phyloP scores from a whole-genome alignment of 2,329 filamentous ascomycete species.

The Apiospora kogelbergensis region DNA sequence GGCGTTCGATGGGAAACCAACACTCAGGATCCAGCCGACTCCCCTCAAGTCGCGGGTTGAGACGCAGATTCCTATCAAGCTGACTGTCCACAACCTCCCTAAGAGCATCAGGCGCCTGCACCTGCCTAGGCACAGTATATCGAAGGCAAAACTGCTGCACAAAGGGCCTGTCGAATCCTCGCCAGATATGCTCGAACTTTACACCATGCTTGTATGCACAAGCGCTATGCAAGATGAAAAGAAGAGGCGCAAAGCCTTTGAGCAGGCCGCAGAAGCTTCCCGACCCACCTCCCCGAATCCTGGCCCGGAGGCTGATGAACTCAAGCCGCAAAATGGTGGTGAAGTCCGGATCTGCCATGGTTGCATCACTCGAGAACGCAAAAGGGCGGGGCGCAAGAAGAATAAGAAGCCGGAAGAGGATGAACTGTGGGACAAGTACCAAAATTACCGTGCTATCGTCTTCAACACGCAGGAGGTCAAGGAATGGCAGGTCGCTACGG shows the following conservation, averaged over 20 bases:
- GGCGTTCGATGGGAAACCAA: conserved; percentile 28
- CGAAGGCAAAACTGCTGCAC: conserved; percentile 86
- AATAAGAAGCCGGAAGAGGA: conserved; percentile 92
- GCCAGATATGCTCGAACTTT: conserved; percentile 75
- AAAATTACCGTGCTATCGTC: conserved; percentile 79
- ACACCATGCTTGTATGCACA: conserved; percentile 83
- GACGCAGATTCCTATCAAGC: conserved; percentile 88
- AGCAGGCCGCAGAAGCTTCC: conserved; percentile 49
- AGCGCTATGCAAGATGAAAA: conserved; percentile 81
- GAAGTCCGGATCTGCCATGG: conserved; percentile 88
- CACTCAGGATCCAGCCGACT: conserved; percentile 63
- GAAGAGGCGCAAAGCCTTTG: conserved; percentile 66
- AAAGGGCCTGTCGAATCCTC: conserved; percentile 66
- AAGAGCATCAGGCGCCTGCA: conserved; percentile 76
- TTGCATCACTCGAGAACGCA: conserved; percentile 90
- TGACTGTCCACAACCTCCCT: conserved; percentile 76
- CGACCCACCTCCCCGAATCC: conserved; percentile 30
- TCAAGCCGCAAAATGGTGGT: conserved; percentile 82
- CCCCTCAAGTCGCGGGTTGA: conserved; percentile 88
- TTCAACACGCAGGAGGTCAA: conserved; percentile 90
- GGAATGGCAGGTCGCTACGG: conserved; percentile 67
- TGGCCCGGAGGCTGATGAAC: conserved; percentile 61
- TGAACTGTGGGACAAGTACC: conserved; percentile 78
- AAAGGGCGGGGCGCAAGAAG: conserved; percentile 90
- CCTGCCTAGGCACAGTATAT: conserved; percentile 86